A percentile compares a stretch with the other conserved stretches of the same genome.
phyloP scores from a whole-genome alignment of 2,329 filamentous ascomycete species.

The Epichloe typhina region DNA sequence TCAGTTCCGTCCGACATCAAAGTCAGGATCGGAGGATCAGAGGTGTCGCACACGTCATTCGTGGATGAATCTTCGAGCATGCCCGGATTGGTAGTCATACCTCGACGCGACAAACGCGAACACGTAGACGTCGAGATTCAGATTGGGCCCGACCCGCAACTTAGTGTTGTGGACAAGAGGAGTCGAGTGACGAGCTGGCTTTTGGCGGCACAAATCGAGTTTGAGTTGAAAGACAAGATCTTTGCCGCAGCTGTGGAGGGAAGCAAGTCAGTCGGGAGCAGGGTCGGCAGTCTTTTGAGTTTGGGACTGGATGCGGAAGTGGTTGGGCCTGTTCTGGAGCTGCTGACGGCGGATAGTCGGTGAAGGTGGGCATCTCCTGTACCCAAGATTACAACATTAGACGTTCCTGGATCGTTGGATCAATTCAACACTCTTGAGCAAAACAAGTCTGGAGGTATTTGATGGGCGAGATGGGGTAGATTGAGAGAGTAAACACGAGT shows the following conservation, averaged over 20 bases:
- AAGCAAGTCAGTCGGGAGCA: not conserved
- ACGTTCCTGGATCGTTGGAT: no score
- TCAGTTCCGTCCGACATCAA: not conserved
- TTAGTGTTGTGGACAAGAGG: not conserved
- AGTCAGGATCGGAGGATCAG: not conserved
- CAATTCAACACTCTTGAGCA: not conserved
- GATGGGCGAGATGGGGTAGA: no score
- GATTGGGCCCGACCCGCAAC: conserved; percentile 1
- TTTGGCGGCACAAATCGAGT: conserved; percentile 1
- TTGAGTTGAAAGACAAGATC: conserved; percentile 3
- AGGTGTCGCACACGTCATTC: not conserved
- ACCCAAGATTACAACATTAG: no score
- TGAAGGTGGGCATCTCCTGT: not conserved
- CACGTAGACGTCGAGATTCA: not conserved
- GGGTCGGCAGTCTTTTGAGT: conserved; percentile 2
- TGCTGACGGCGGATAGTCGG: conserved; percentile 3
- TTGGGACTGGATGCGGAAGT: conserved; percentile 1
- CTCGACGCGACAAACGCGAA: not conserved
- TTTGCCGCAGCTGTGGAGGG: not conserved
- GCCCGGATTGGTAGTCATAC: not conserved
- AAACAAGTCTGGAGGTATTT: no score
- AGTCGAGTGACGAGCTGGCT: not conserved
- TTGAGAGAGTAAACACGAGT: no score
- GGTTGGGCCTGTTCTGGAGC: conserved; percentile 2
- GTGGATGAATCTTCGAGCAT: not conserved